Base-by-base conservation (phyloP, 2,329 filamentous ascomycete species). In the Sclerotiophoma versabilis region DNA sequence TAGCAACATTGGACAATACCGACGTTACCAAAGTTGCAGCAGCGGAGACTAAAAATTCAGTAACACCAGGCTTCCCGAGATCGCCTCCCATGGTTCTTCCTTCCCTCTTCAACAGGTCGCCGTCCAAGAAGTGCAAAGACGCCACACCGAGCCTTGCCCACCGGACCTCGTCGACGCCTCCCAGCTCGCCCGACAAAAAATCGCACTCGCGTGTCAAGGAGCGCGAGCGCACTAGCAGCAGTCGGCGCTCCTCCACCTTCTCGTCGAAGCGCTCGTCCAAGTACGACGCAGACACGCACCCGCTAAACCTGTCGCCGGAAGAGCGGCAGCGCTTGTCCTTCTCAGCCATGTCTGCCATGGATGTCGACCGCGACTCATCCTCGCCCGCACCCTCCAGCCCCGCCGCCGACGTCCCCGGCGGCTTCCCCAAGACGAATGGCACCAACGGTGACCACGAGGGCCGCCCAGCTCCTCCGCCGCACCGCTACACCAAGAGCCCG, bases 271-370 rank as follows among this genome's bases (percentile, higher is more conserved):
- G 70, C 57, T 74, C 76, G 60, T 73, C 75, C 69, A 69, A 66
- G 58, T 73, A 74, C 69, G 87, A 90, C 71, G 86, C 91, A 72
- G 85, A 93, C 73, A 89, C 87, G 2, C 93, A 97, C 75, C 93
- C 93, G 32, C 84, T 97, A 46, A 97, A 97, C 71, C 85, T 96
- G 19, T 92, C 89, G 2, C 92, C 92, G 39, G 92, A 96, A 79
- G 88, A 96, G 82, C 85, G 92, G 69, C 89, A 90, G 75, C 87
- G 91, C 59, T 77, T 90, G 53, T 91, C 88, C 42, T 77, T 89
- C 48, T 91, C 88, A 39, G 83, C 83, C 64, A 82, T 92, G 59
- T 88, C 87, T 60, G 82, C 79, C 69, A 75, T 76, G 69, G 80
- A 81, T 60, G 32, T 57, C 32, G 53, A 55, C 52, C 53, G 47